Evolutionary conservation across 2,329 filamentous ascomycete species (phyloP).

Genomic region (Chaetomiaceae sp.): DNA sequence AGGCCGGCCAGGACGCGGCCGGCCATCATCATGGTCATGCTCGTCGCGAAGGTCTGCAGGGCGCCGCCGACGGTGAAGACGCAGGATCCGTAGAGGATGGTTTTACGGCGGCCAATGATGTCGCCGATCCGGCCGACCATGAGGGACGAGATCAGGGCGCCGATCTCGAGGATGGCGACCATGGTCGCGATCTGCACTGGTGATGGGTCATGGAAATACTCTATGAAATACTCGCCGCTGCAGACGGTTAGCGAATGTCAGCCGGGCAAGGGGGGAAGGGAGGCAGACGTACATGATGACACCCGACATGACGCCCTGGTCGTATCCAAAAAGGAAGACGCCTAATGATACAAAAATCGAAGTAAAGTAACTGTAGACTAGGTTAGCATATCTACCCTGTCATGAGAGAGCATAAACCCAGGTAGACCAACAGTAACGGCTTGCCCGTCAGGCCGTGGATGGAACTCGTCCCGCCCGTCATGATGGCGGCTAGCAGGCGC

Average conservation of each 20-base stretch:
- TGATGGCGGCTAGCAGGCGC: constrained; percentile 73
- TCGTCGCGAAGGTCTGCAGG: constrained; percentile 73
- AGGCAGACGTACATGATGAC: constrained; percentile 55
- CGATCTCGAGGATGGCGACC: constrained; percentile 94
- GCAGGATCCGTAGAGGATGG: constrained; percentile 88
- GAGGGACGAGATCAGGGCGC: constrained; percentile 85
- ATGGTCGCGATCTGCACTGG: constrained; percentile 89
- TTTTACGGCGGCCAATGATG: constrained; percentile 80
- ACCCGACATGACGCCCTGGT: constrained; percentile 83
- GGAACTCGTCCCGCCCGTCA: constrained; percentile 73
- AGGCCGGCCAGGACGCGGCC: constrained; percentile 81
- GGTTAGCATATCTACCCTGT: constrained; percentile 18
- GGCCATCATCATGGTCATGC: constrained; percentile 85
- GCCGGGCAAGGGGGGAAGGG: background rate
- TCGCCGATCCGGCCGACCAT: constrained; percentile 85
- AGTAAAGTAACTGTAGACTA: constrained; percentile 72
- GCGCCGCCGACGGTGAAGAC: constrained; percentile 83
- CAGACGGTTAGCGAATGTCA: background rate
- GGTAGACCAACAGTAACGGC: constrained; percentile 68
- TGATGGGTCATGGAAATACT: constrained; percentile 88
- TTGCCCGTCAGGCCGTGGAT: constrained; percentile 94
- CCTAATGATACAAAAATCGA: constrained; percentile 85
- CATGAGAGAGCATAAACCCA: background rate
- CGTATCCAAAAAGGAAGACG: constrained; percentile 85
- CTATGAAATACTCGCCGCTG: constrained; percentile 81